A percentile compares a stretch with the other conserved stretches of the same genome.
phyloP scores from a whole-genome alignment of 164 flowering plant genomes.

The Sextonia rubra region DNA sequence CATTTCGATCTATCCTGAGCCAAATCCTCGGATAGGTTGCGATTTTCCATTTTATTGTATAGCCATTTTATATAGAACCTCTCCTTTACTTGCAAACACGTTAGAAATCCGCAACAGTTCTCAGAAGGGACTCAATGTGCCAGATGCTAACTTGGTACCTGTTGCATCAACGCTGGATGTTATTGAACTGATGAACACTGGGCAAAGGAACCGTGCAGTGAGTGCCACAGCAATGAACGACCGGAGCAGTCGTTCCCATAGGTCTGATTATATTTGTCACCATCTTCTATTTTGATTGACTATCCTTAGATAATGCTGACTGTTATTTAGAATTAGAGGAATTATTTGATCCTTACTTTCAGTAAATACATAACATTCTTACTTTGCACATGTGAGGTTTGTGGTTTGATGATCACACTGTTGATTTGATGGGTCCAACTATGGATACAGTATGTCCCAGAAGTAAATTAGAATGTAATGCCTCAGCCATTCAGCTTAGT shows the following conservation, averaged over 20 bases:
- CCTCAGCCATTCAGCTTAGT: not conserved
- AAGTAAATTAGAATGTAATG: too few relatives aligned
- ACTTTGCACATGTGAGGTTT: not conserved
- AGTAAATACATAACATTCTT: not conserved
- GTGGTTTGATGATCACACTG: not conserved
- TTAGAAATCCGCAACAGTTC: conserved; percentile 94
- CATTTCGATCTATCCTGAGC: too few relatives aligned
- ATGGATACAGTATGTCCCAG: not conserved
- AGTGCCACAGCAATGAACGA: conserved; percentile 97
- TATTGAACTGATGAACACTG: conserved; percentile 81
- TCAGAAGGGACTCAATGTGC: conserved; percentile 86
- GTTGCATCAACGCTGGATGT: conserved; percentile 88
- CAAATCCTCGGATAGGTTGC: too few relatives aligned
- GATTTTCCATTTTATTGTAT: not conserved
- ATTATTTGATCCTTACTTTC: not conserved
- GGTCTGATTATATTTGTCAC: conserved; percentile 34
- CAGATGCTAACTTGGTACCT: conserved; percentile 85
- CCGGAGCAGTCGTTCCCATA: conserved; percentile 99
- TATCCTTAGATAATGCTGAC: not conserved
- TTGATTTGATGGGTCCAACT: not conserved
- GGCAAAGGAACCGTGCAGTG: conserved; percentile 88
- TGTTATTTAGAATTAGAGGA: not conserved
- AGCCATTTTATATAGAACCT: not conserved
- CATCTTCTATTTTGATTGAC: not conserved
- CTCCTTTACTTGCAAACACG: conserved; percentile 59